Percentiles rank a stretch among this genome's conserved stretches.
Evolutionary conservation across 495 filamentous ascomycete species (phyloP).

Genomic region (Pseudevernia furfuracea): DNA sequence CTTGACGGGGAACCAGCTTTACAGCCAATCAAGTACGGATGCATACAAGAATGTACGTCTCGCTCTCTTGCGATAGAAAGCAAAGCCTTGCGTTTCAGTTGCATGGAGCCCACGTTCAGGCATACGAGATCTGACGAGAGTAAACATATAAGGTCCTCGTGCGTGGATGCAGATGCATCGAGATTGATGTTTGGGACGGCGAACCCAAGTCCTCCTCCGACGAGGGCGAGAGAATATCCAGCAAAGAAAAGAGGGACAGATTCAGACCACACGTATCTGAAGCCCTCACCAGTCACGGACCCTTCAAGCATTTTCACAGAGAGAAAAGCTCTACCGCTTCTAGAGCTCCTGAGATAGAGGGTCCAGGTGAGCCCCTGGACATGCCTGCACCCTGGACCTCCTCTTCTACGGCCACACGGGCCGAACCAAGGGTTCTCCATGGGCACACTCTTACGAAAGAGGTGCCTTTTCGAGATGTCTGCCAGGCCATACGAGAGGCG

Average conservation of each 20-base stretch:
- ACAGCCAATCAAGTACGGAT: conserved; percentile 68
- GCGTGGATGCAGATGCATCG: conserved; percentile 83
- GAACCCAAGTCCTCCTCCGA: conserved; percentile 39
- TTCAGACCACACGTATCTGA: conserved; percentile 18
- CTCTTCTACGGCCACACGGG: conserved; percentile 28
- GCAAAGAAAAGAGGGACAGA: conserved; percentile 25
- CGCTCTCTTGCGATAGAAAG: background rate
- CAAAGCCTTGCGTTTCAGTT: background rate
- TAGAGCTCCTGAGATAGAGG: conserved; percentile 16
- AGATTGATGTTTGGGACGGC: conserved; percentile 95
- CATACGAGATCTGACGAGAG: conserved; percentile 16
- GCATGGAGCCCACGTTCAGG: background rate
- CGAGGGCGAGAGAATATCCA: conserved; percentile 29
- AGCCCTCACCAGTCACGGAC: conserved; percentile 14
- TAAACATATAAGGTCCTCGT: conserved; percentile 49
- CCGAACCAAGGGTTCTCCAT: conserved; percentile 75
- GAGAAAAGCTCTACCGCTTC: conserved; percentile 26
- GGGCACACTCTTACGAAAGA: conserved; percentile 87
- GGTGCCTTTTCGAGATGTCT: conserved; percentile 76
- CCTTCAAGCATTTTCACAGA: conserved; percentile 23
- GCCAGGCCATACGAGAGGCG: conserved; percentile 65
- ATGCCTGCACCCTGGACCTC: conserved; percentile 35
- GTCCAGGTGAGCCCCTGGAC: conserved; percentile 16
- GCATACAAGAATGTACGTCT: conserved; percentile 70
- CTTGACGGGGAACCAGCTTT: conserved; percentile 85